Percentiles rank a stretch among this genome's conserved stretches.
Evolutionary conservation across 345 rosid genomes (phyloP).

Genomic region (Eucalyptus regnans): DNA sequence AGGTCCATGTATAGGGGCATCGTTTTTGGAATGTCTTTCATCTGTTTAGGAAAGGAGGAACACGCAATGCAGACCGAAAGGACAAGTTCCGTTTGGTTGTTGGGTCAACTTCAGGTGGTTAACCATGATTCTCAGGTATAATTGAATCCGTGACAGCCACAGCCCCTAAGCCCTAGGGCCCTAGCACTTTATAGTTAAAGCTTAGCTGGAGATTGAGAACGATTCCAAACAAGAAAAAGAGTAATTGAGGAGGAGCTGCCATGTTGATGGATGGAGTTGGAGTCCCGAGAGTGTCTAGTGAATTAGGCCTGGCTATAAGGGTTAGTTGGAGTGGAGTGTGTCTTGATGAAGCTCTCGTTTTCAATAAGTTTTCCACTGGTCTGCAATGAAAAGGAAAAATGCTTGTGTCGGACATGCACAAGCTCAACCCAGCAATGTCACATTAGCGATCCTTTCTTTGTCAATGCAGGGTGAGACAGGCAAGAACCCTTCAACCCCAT

Average conservation of each 20-base stretch:
- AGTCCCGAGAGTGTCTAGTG: background rate
- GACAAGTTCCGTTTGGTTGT: background rate
- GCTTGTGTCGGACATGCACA: background rate
- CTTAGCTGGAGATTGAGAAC: background rate
- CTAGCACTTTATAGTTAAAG: background rate
- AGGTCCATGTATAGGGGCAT: background rate
- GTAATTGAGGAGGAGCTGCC: background rate
- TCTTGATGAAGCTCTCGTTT: background rate
- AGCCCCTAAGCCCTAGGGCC: background rate
- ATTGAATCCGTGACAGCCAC: conserved; percentile 12
- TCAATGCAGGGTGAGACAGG: conserved; percentile 18
- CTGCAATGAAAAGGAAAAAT: background rate
- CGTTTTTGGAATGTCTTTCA: background rate
- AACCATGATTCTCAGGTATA: conserved; percentile 2
- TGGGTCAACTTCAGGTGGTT: conserved; percentile 32
- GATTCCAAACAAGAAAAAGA: background rate
- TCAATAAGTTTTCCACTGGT: background rate
- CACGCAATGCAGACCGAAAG: background rate
- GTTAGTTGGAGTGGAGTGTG: background rate
- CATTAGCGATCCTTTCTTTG: conserved; percentile 17
- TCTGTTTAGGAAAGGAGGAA: background rate
- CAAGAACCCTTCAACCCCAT: conserved; percentile 5
- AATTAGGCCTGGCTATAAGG: background rate
- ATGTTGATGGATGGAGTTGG: background rate
- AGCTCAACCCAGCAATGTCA: conserved; percentile 15